Base-by-base conservation (phyloP, 78 protist genomes). In the Dictyostelium capitatum region DNA sequence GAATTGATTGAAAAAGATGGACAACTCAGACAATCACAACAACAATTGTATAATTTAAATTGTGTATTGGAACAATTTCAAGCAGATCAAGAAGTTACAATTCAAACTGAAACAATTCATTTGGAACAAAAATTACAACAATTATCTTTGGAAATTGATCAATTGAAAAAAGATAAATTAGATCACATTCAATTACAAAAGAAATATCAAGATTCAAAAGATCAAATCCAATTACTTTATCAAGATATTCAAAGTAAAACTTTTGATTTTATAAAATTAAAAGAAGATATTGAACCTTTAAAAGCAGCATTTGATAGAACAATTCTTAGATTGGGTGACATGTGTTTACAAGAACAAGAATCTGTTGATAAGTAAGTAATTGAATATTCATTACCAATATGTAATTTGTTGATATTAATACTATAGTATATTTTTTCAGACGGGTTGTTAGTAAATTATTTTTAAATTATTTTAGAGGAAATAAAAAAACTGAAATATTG, bases 301-400 rank as follows among this genome's bases (percentile, higher is more conserved):
- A 87, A 87, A 32, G 75, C 32, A 28, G 93, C 93, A 46, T 87
- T 87, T 48, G 93, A 87, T 62, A 87, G 51, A 50, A 87, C 62
- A n/a, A 87, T 87, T 25, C 53, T 72, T 12, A 56, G 93, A 51
- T 51, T 87, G 3, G 70, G 83, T 64, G 93, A 87, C 51, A 74
- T 87, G 93, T 87, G 93, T 64, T 28, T 87, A 23, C 83, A 87
- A 25, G 93, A 87, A 62, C 93, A 87, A 50, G 93, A 87, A 64
- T 87, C 93, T 32, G 93, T 87, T 19, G 93, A 87, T 65, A 87
- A 87, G 77, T 72, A 54, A 53, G 80, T 50, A 65, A 30, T 48
- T 48, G n/a, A n/a, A n/a, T n/a, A n/a, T n/a, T n/a, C n/a, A n/a
- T n/a, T n/a, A n/a, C n/a, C n/a, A n/a, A n/a, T n/a, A n/a, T n/a